Conservation (phyloP, 208 protist species). For the Tritrichomonas foetus region DNA sequence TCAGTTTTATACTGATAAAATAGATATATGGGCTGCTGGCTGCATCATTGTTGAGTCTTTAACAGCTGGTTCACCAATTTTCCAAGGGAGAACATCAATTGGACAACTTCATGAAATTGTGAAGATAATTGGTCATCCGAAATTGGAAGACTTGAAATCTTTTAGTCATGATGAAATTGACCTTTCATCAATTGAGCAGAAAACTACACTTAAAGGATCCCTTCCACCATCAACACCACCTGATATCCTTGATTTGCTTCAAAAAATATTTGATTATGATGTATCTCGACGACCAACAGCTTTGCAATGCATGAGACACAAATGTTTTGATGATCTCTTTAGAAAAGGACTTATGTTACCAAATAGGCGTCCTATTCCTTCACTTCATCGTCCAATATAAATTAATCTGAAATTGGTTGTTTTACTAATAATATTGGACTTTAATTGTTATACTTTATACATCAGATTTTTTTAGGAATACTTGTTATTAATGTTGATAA, state of each 20-base stretch:
- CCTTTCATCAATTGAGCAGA: too few species aligned
- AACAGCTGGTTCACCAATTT: neutral
- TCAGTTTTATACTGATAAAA: neutral
- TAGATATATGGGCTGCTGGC: slow-evolving; percentile 28
- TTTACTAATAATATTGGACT: too few species aligned
- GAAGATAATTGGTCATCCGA: slow-evolving; percentile 62
- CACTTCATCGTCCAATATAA: too few species aligned
- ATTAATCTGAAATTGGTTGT: too few species aligned
- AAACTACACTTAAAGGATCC: neutral
- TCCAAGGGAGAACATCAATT: slow-evolving; percentile 64
- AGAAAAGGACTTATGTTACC: neutral
- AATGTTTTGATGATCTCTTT: neutral
- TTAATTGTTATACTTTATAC: too few species aligned
- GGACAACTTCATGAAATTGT: slow-evolving; percentile 88
- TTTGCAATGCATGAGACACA: neutral
- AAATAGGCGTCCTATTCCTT: neutral
- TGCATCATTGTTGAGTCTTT: neutral
- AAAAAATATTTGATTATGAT: neutral
- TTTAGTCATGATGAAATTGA: neutral
- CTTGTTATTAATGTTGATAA: too few species aligned
- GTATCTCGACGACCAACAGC: neutral
- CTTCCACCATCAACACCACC: neutral
- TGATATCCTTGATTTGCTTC: neutral
- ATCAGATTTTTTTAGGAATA: too few species aligned
- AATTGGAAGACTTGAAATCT: neutral